phyloP scores from a whole-genome alignment of 1,284 basidiomycete genomes.

The Pseudozyma hubeiensis region DNA sequence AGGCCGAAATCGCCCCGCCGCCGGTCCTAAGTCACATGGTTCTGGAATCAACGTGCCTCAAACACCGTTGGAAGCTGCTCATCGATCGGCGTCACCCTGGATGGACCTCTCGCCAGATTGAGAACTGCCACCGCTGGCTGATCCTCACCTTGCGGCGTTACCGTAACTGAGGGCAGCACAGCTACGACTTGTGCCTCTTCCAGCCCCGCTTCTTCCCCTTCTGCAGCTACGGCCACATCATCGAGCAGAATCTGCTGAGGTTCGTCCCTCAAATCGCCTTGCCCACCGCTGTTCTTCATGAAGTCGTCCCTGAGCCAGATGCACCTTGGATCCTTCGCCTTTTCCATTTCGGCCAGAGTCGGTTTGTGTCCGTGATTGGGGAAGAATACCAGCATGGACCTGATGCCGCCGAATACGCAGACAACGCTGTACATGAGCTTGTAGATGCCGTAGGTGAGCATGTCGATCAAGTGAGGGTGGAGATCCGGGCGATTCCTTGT shows the following conservation, averaged over 20 bases:
- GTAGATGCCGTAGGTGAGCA: conserved; percentile 37
- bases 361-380: conserved; percentile 25
- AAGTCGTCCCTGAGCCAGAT: conserved; percentile 33
- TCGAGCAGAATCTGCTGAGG: conserved; percentile 22
- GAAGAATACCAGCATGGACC: conserved; percentile 30
- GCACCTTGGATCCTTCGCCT: conserved; percentile 22
- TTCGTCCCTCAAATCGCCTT: conserved; percentile 30
- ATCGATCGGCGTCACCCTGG: conserved; percentile 9
- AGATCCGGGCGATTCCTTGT: conserved; percentile 30
- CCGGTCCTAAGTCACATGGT: not conserved
- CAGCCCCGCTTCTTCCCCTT: not conserved
- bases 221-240: not conserved
- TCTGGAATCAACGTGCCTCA: conserved; percentile 5
- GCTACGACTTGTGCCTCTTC: not conserved
- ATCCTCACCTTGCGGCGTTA: not conserved
- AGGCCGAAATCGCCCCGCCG: too few species aligned
- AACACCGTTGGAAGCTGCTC: conserved; percentile 19
- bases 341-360: conserved; percentile 31
- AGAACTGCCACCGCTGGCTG: not conserved
- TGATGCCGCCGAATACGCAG: conserved; percentile 27
- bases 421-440: conserved; percentile 34
- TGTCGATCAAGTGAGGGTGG: conserved; percentile 33
- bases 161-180: not conserved
- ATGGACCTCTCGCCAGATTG: conserved; percentile 2
- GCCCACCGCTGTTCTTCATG: conserved; percentile 27